phyloP scores from a whole-genome alignment of 108 stramenopile genomes.

The Cyclotella sp. region DNA sequence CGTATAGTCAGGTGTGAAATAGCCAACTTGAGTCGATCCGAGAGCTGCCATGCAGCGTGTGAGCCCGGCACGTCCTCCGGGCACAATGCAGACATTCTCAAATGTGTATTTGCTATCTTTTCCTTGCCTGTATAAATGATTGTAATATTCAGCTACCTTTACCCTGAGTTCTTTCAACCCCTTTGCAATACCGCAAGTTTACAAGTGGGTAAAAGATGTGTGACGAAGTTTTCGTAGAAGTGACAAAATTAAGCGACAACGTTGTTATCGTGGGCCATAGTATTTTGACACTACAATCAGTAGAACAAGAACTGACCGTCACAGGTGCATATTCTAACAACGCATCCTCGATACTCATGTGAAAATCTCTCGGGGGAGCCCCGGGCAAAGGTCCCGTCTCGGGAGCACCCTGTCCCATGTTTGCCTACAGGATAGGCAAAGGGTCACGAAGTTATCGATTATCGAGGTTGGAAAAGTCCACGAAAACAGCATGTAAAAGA shows the following conservation, averaged over 20 bases:
- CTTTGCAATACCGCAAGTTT: not conserved
- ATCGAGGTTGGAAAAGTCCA: not conserved
- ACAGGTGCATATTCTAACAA: conserved; percentile 57
- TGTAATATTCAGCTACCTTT: conserved; percentile 55
- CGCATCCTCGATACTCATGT: conserved; percentile 48
- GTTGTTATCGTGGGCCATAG: no score
- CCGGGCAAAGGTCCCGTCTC: conserved; percentile 50
- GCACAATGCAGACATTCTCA: conserved; percentile 65
- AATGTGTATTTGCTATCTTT: conserved; percentile 48
- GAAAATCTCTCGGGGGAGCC: conserved; percentile 48
- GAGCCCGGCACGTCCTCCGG: conserved; percentile 55
- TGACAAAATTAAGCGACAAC: not conserved
- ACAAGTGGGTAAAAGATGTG: not conserved
- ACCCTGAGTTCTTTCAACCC: conserved; percentile 29
- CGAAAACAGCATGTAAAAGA: not conserved
- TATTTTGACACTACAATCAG: no score
- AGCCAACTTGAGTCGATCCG: conserved; percentile 51
- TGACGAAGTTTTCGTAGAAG: not conserved
- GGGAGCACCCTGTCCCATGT: conserved; percentile 57
- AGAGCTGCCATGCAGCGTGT: conserved; percentile 56
- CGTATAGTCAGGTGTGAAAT: conserved; percentile 61
- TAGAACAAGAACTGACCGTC: conserved; percentile 1
- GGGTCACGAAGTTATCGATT: not conserved
- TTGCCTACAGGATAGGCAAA: not conserved
- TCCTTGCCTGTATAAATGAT: conserved; percentile 53